Percentiles rank a stretch among this genome's conserved stretches.
phyloP scores from a whole-genome alignment of 306 rosid genomes.

The Ammopiptanthus mongolicus region DNA sequence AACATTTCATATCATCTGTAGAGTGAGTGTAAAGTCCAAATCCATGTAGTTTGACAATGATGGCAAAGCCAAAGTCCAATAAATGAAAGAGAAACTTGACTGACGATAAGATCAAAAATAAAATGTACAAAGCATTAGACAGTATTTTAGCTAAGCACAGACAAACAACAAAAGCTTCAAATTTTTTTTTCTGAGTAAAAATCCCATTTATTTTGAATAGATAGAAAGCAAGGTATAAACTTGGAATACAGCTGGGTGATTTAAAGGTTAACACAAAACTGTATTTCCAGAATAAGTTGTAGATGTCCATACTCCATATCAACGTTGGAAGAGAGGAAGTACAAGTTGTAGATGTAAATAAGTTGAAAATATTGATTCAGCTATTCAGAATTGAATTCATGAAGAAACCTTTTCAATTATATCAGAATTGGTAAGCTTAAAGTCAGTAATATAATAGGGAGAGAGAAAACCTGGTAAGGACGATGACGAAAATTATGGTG shows the following conservation, averaged over 20 bases:
- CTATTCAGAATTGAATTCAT: too few species aligned
- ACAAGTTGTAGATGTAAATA: too few species aligned
- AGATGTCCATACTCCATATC: too few species aligned
- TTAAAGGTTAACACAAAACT: too few species aligned
- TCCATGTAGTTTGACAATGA: neutral
- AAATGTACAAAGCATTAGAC: neutral
- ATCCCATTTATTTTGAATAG: neutral
- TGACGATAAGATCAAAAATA: neutral
- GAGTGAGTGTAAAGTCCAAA: constrained; percentile 2
- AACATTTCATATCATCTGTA: neutral
- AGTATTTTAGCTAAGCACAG: neutral
- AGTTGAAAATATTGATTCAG: too few species aligned
- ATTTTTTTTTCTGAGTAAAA: neutral
- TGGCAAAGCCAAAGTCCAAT: constrained; percentile 4
- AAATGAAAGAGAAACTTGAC: neutral
- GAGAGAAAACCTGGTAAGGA: constrained; percentile 64
- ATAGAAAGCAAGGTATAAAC: neutral
- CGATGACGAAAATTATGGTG: constrained; percentile 76
- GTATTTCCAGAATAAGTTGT: too few species aligned
- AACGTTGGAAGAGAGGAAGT: too few species aligned
- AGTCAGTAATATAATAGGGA: too few species aligned
- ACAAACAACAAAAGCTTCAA: neutral
- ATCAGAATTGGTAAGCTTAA: too few species aligned
- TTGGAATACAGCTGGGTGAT: too few species aligned
- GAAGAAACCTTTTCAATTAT: neutral